phyloP scores from a whole-genome alignment of 2,329 filamentous ascomycete genomes.

The Microdochium paspali region DNA sequence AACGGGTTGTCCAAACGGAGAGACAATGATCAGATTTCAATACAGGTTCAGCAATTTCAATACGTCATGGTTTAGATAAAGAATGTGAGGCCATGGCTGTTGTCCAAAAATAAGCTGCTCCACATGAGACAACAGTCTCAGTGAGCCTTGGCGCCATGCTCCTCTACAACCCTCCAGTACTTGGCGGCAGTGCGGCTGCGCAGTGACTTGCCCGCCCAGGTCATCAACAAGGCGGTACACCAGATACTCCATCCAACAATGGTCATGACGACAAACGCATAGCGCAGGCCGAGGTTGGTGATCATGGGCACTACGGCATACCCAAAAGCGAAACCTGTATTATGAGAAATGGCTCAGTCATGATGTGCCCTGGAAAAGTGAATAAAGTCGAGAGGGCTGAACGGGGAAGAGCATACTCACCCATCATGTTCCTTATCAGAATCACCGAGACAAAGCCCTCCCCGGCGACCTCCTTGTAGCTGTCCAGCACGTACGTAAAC shows the following conservation, averaged over 20 bases:
- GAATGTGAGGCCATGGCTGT: no score
- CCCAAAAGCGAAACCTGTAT: slow-evolving; percentile 12
- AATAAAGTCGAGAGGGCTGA: no score
- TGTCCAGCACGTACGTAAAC: slow-evolving; percentile 45
- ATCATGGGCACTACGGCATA: slow-evolving; percentile 15
- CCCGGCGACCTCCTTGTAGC: slow-evolving; percentile 46
- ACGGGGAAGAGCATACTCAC: background rate
- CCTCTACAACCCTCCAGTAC: background rate
- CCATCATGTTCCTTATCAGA: slow-evolving; percentile 39
- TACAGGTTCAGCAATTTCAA: no score
- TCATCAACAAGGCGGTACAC: slow-evolving; percentile 1
- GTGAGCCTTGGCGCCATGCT: background rate
- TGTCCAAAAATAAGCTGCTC: no score
- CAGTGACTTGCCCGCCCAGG: background rate
- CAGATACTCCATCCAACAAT: slow-evolving; percentile 8
- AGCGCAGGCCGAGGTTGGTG: slow-evolving; percentile 7
- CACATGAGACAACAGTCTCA: no score
- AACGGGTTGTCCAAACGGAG: no score
- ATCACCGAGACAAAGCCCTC: slow-evolving; percentile 50
- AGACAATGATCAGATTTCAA: no score
- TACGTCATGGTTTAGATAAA: no score
- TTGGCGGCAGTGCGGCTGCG: background rate
- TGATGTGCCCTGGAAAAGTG: background rate
- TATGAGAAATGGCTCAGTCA: background rate
- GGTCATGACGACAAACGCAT: slow-evolving; percentile 11